Base-by-base conservation (phyloP, 768 basidiomycete genomes). In the Punctularia strigosozonata region DNA sequence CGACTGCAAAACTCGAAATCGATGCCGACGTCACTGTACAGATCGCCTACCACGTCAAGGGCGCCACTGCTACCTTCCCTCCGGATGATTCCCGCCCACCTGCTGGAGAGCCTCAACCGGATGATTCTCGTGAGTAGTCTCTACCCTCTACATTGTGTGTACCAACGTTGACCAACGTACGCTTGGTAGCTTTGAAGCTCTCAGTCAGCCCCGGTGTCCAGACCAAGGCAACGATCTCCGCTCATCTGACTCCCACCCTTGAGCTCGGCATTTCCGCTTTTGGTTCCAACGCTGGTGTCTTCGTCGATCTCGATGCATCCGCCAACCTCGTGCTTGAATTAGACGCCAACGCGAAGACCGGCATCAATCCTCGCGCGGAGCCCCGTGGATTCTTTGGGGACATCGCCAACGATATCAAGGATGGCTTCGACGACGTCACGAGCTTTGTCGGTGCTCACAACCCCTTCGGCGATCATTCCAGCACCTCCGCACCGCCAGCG, bases 181-280 rank as follows among this genome's bases (percentile, higher is more conserved):
- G 37, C 5, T 28, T 46, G 40, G 36, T 40, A 66, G 66, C 64
- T 12, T 46, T 73, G n/a, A 56, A 58, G 43, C 51, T 72, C 17
- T 58, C 62, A 5, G 63, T 61, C 3, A 55, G 52, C 40, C 64
- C 69, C 2, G 57, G 53, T 15, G 59, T 61, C n/a, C 54, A 54
- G 6, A 60, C 65, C 10, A 63, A 62, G 2, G 68, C 66, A 10
- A 60, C 50, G 3, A 42, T 74, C 20, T 52, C 57, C 20, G 71
- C 64, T 2, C 71, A 75, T 47, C 51, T 75, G 25, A 71, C 68
- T 41, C 74, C 72, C 0, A 54, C 55, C 41, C 43, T 73, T 35
- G 64, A 66, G 38, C 54, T 76, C 38, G 66, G 67, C 4, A 48
- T 76, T 24, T 49, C 52, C 5, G 66, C 66, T 3, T 54, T 75